A percentile compares a stretch with the other conserved stretches of the same genome.
These are phyloP conservation scores for Cladophialophora immunda DNA, from an alignment of 2,329 filamentous ascomycete genomes.

Conservation along the genomic window DNA sequence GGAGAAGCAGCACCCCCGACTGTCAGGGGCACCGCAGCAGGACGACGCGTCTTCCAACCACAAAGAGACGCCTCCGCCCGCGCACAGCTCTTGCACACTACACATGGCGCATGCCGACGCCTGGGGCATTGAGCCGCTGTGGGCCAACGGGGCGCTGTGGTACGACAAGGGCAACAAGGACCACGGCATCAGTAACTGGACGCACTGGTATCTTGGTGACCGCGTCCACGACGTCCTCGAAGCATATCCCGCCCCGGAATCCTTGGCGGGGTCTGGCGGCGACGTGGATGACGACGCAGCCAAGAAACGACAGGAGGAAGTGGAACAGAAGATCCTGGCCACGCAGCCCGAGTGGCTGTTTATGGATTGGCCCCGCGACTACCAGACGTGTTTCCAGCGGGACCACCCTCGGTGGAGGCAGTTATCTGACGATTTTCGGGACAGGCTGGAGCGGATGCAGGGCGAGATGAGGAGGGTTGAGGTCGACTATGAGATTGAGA, in stretches of 20 bases:
- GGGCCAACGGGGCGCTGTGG: background rate
- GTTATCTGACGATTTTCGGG: background rate
- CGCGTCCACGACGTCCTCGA: background rate
- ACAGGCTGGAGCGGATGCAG: background rate
- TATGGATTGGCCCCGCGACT: background rate
- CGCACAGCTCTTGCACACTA: conserved; percentile 1
- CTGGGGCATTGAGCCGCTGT: background rate
- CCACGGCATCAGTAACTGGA: background rate
- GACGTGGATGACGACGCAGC: background rate
- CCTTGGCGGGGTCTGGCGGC: background rate
- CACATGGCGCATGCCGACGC: background rate
- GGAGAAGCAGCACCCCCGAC: background rate
- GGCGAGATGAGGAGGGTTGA: background rate
- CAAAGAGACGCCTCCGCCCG: background rate
- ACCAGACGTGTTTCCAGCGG: background rate
- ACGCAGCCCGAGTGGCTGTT: conserved; percentile 3
- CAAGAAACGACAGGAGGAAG: background rate
- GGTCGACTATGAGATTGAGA: background rate
- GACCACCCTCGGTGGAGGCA: background rate
- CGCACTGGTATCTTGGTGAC: background rate
- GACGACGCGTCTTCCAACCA: background rate
- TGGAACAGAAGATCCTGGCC: background rate
- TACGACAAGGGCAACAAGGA: conserved; percentile 2
- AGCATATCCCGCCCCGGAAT: background rate
- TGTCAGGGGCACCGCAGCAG: background rate